These are phyloP conservation scores for Flaveria trinervia DNA, from an alignment of 129 eudicot species.

Conservation along the genomic window DNA sequence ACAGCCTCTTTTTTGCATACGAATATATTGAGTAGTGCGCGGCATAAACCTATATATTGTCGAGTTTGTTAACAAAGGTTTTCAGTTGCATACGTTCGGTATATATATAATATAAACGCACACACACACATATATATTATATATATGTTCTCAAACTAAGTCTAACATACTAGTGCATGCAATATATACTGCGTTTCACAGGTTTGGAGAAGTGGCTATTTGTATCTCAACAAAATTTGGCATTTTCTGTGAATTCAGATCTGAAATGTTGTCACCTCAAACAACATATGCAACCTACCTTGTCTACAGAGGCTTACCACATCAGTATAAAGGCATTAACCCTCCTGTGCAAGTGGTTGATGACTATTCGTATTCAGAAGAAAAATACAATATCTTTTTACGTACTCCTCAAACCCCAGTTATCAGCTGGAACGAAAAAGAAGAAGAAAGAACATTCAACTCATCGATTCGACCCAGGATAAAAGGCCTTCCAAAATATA, in stretches of 20 bases:
- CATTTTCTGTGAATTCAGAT: neutral
- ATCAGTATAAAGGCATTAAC: neutral
- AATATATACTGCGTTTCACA: neutral
- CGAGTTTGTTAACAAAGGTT: too few relatives aligned
- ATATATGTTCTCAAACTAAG: too few relatives aligned
- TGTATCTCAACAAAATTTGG: neutral
- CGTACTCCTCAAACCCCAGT: neutral
- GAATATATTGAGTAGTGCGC: too few relatives aligned
- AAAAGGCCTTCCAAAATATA: neutral
- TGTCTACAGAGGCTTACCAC: slow-evolving; percentile 3
- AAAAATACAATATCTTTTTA: slow-evolving; percentile 1
- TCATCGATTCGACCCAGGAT: neutral
- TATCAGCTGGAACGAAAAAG: neutral
- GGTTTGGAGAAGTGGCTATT: slow-evolving; percentile 14
- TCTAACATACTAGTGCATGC: too few relatives aligned
- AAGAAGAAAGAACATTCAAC: neutral
- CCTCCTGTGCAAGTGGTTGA: slow-evolving; percentile 10
- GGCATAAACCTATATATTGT: too few relatives aligned
- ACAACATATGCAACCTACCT: slow-evolving; percentile 19
- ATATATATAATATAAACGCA: too few relatives aligned
- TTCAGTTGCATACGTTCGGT: too few relatives aligned
- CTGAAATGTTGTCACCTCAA: neutral
- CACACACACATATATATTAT: too few relatives aligned
- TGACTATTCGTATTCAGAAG: neutral
- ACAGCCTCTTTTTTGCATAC: too few relatives aligned